Base-by-base conservation (phyloP, 805 yeast species). In the Kuraishia cidri region DNA sequence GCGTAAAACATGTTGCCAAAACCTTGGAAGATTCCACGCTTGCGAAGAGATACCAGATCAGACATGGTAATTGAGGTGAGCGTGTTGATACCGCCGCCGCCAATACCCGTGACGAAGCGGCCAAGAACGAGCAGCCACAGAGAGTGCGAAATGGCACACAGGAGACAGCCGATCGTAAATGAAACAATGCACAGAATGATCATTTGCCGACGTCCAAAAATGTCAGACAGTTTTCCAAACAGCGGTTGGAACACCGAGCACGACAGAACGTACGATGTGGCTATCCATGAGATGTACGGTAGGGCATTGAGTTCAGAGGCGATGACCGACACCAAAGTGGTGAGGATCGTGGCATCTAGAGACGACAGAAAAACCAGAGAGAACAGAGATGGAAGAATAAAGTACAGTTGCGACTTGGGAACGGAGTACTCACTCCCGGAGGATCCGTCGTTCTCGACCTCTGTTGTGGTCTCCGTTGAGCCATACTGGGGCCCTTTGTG, bases 1-100 rank as follows among this genome's bases (percentile, higher is more conserved):
- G 92, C 92, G 49, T 69, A 88, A 31, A 75, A 78, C 13, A 84
- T 64, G 51, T 87, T 87, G 22, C 83, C 87, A 29, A 85, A 44
- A 0, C 97, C 97, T 53, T 88, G 97, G 54, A 71, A 85, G 30
- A 85, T 57, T 3, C 95, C 95, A 35, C 97, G 66, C 23, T 80
- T 75, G 36, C 94, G 65, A 44, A 87, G 64, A 3, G 95, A 85
- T 18, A 88, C 78, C 33, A 85, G 64, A 51, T 87, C 96, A 33
- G 84, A 73, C 54, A 82, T 71, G 9, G 85, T 69, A 35, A 87
- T 81, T 10, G 94, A 79, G 26, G 82, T 71, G 41, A 86, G 59
- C 0, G 92, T 70, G 37, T 79, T 78, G 46, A 86, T 69, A 1
- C 96, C 96, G 3, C 90, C 86, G n/a, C 94, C 95, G 10, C 95